Conservation (phyloP, 1,284 basidiomycete genomes). For the Entoloma clypeatum region DNA sequence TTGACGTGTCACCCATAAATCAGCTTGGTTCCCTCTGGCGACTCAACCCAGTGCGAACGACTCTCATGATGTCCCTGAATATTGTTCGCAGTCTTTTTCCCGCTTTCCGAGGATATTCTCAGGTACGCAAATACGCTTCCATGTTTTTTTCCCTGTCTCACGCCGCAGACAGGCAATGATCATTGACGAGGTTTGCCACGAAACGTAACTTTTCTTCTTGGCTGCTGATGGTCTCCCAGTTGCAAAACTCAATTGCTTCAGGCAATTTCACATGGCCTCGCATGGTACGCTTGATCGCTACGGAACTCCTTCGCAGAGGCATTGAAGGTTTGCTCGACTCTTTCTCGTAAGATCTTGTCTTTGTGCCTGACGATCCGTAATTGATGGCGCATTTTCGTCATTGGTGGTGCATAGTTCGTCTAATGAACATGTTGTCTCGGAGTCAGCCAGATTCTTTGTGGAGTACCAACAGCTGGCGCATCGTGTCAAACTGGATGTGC, state of each 20-base stretch:
- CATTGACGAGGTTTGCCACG: slow-evolving; percentile 64
- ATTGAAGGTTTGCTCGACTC: slow-evolving; percentile 65
- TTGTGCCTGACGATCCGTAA: slow-evolving; percentile 18
- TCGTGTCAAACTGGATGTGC: slow-evolving; percentile 72
- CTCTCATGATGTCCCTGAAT: slow-evolving; percentile 63
- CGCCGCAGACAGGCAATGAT: slow-evolving; percentile 51
- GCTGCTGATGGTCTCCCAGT: slow-evolving; percentile 35
- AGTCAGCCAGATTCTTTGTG: slow-evolving; percentile 65
- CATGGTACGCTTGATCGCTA: slow-evolving; percentile 49
- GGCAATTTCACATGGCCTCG: slow-evolving; percentile 63
- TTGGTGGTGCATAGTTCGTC: no score
- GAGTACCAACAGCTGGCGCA: slow-evolving; percentile 75
- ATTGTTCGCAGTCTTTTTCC: slow-evolving; percentile 69
- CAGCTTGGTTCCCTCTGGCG: slow-evolving; percentile 53
- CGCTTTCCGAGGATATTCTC: slow-evolving; percentile 77
- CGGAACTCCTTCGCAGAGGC: slow-evolving; percentile 61
- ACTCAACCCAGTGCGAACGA: slow-evolving; percentile 62
- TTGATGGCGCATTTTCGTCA: slow-evolving; percentile 13
- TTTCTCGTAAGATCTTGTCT: slow-evolving; percentile 57
- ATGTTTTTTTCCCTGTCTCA: slow-evolving; percentile 12
- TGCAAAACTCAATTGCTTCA: slow-evolving; percentile 63
- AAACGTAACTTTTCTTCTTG: slow-evolving; percentile 13
- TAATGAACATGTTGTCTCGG: slow-evolving; percentile 68
- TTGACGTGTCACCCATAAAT: slow-evolving; percentile 13
- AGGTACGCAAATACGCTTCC: slow-evolving; percentile 35